A percentile compares a stretch with the other conserved stretches of the same genome.
phyloP scores from a whole-genome alignment of 176 grass and related monocot genomes.

The Zoysia pacifica region DNA sequence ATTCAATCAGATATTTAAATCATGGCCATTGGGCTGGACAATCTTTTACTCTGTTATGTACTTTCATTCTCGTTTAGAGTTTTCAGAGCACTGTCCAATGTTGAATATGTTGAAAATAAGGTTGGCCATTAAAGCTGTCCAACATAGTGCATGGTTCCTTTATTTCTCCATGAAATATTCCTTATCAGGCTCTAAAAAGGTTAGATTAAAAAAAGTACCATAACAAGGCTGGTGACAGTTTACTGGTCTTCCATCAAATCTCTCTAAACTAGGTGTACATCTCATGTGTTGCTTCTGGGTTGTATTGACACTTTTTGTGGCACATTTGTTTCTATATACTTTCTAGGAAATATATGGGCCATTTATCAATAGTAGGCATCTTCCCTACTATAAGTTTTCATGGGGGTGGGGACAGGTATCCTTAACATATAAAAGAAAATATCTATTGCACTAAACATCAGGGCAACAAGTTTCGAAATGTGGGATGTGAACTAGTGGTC shows the following conservation, averaged over 20 bases:
- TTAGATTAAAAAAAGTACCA: neutral
- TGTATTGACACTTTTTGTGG: neutral
- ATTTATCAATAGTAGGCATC: too few relatives aligned
- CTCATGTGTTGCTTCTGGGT: neutral
- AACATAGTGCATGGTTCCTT: slow-evolving; percentile 19
- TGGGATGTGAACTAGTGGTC: too few relatives aligned
- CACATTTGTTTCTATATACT: neutral
- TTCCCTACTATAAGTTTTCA: too few relatives aligned
- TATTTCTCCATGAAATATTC: slow-evolving; percentile 8
- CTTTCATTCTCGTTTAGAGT: slow-evolving; percentile 1
- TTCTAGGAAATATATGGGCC: neutral
- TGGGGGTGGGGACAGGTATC: too few relatives aligned
- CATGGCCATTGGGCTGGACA: neutral
- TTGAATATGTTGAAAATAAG: slow-evolving; percentile 6
- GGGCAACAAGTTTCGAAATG: too few relatives aligned
- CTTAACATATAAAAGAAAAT: too few relatives aligned
- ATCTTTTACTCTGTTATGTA: slow-evolving; percentile 26
- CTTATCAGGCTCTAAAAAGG: slow-evolving; percentile 4
- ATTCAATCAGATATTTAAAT: slow-evolving; percentile 8
- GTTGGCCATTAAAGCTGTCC: neutral
- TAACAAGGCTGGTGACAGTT: neutral
- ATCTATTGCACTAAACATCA: too few relatives aligned
- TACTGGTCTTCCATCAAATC: neutral
- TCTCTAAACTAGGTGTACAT: neutral
- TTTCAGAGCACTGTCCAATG: neutral